Base-by-base conservation (phyloP, 163 green algal species). In the Chlamydomonas reinhardtii region DNA sequence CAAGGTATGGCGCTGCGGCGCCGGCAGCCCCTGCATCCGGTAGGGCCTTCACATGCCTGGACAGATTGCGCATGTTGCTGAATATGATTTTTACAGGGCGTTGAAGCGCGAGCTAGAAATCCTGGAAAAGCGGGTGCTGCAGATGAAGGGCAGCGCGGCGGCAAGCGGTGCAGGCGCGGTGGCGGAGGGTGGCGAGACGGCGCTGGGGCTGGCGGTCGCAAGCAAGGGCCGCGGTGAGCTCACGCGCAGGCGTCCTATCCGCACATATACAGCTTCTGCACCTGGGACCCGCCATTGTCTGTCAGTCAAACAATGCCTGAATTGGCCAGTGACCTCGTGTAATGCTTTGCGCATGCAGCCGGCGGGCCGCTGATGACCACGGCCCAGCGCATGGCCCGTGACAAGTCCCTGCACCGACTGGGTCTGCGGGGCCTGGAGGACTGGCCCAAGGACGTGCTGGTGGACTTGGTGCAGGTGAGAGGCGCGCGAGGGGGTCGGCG, bases 381-480 rank as follows among this genome's bases (percentile, higher is more conserved):
- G 1, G 32, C 72, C 20, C 72, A 90, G 35, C 75, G 66, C 35
- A 94, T 97, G 16, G 78, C 80, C 15, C 83, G 94, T 0, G 95
- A 97, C 91, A 83, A 84, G n/a, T 85, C 93, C 48, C 20, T 97
- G 37, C 88, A 94, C 48, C 86, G 89, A 4, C 90, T 96, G 66
- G 88, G 90, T 2, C 91, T 97, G 81, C 43, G 70, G 25, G 48
- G 54, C 16, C 90, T 97, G 77, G 93, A 94, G 37, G 82, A 94
- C 48, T 79, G 94, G 56, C 88, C 89, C 6, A 86, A 90, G 56
- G 92, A 93, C 43, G 92, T 96, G 29, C 85, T 97, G 62, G 90
- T 94, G 70, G 92, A 94, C 34, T 48, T 96, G 43, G 72, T 96
- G 48, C 91, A 95, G 92, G 91, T 93, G 84, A 29, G 62, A 22